Conservation (phyloP, 441 rosid species). For the Erodium moschatum region DNA sequence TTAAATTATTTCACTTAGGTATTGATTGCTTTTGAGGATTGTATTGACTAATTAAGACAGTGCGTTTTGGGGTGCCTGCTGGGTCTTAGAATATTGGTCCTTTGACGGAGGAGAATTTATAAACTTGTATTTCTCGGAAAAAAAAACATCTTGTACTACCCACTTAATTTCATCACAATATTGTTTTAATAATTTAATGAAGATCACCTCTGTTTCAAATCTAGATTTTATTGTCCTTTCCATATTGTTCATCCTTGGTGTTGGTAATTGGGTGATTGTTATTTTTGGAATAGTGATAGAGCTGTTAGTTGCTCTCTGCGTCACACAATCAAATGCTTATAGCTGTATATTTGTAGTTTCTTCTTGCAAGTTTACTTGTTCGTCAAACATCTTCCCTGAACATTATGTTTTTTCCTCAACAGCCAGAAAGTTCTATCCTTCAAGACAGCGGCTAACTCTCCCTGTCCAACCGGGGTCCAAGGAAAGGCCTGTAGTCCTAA, state of each 20-base stretch:
- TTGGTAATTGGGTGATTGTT: background rate
- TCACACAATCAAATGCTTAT: background rate
- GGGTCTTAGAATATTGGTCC: background rate
- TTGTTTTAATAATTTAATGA: background rate
- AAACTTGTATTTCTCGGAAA: background rate
- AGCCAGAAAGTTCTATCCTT: conserved; percentile 83
- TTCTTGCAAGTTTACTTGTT: background rate
- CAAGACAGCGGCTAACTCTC: conserved; percentile 95
- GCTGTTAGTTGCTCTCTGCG: background rate
- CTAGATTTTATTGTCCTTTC: too few species aligned
- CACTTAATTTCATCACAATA: background rate
- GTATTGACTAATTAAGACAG: background rate
- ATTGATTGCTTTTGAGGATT: background rate
- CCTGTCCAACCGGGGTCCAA: conserved; percentile 67
- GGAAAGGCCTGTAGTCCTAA: conserved; percentile 57
- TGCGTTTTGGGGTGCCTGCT: background rate
- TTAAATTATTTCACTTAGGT: background rate
- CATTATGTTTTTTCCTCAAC: conserved; percentile 20
- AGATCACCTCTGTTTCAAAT: background rate
- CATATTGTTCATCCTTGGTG: background rate
- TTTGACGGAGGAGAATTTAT: background rate
- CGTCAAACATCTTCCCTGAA: background rate
- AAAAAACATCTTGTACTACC: background rate
- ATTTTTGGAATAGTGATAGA: background rate
- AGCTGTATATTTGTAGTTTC: background rate